Conservation (phyloP, 2,329 filamentous ascomycete species). For the Harringtonia lauricola region DNA sequence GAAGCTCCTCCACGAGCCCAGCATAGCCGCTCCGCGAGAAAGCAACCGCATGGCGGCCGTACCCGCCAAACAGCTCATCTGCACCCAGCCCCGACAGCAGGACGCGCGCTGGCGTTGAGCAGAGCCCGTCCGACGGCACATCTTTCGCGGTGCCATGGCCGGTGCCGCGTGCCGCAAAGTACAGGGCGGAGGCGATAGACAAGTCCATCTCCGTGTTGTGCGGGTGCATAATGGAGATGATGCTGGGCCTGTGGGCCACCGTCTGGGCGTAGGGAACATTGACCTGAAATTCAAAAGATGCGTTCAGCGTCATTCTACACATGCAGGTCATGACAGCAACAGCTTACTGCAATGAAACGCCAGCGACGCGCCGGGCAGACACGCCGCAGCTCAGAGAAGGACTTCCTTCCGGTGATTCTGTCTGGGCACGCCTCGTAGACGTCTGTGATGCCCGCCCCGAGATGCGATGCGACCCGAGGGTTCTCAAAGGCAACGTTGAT, state of each 20-base stretch:
- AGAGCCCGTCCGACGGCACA: constrained; percentile 2
- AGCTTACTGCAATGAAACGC: constrained; percentile 64
- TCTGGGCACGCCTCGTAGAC: constrained; percentile 82
- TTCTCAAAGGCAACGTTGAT: constrained; percentile 98
- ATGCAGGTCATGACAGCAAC: not conserved
- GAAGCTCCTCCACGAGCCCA: constrained; percentile 70
- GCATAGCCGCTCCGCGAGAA: constrained; percentile 58
- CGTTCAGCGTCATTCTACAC: not conserved
- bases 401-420: constrained; percentile 72
- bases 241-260: constrained; percentile 51
- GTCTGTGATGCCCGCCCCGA: constrained; percentile 19
- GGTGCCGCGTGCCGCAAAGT: constrained; percentile 76
- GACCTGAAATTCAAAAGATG: constrained; percentile 32
- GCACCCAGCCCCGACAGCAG: constrained; percentile 88
- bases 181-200: constrained; percentile 87
- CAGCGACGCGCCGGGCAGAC: constrained; percentile 63
- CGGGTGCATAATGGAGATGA: constrained; percentile 73
- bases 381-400: constrained; percentile 60
- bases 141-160: constrained; percentile 32
- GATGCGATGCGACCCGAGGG: constrained; percentile 55
- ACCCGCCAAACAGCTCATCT: constrained; percentile 92
- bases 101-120: constrained; percentile 59
- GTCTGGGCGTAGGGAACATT: constrained; percentile 75
- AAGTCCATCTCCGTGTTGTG: constrained; percentile 99
- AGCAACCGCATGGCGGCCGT: constrained; percentile 70